These are phyloP conservation scores for Russula sp. DNA, from an alignment of 768 basidiomycete genomes.

Conservation along the genomic window DNA sequence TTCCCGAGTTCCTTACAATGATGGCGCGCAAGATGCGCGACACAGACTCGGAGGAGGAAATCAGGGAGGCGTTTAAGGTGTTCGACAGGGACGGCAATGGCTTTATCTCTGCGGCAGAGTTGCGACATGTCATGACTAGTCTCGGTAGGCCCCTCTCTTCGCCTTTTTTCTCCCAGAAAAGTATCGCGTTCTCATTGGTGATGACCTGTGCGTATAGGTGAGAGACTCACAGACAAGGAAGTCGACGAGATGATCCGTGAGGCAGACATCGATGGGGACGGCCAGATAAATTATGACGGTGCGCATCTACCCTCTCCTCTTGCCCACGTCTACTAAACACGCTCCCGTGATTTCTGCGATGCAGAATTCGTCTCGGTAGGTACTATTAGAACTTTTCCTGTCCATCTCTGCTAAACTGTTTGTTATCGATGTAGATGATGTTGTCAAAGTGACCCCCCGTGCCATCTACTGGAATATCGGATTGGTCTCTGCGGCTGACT, in stretches of 20 bases:
- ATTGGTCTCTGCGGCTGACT: neutral
- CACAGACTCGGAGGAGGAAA: slow-evolving; percentile 89
- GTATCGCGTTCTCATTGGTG: neutral
- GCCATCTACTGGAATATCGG: neutral
- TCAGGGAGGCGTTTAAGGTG: slow-evolving; percentile 93
- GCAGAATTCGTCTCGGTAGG: slow-evolving; percentile 72
- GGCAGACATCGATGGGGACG: slow-evolving; percentile 90
- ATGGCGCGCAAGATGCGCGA: slow-evolving; percentile 88
- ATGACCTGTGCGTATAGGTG: slow-evolving; percentile 39
- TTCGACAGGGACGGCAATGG: slow-evolving; percentile 97
- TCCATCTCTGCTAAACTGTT: neutral
- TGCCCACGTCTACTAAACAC: slow-evolving; percentile 4
- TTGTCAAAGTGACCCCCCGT: slow-evolving; percentile 47
- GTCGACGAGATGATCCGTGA: slow-evolving; percentile 97
- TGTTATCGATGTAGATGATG: slow-evolving; percentile 51
- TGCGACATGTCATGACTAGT: slow-evolving; percentile 88
- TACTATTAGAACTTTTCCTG: slow-evolving; percentile 2
- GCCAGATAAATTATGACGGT: slow-evolving; percentile 89
- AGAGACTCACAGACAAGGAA: slow-evolving; percentile 80
- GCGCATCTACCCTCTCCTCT: slow-evolving; percentile 21
- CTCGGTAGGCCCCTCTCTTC: slow-evolving; percentile 46
- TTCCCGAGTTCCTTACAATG: slow-evolving; percentile 71
- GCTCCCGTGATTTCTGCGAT: neutral
- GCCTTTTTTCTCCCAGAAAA: neutral
- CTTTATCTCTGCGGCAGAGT: slow-evolving; percentile 77